Evolutionary conservation across 2,329 filamentous ascomycete species (phyloP).

Genomic region (Trichoderma cornu-damae): DNA sequence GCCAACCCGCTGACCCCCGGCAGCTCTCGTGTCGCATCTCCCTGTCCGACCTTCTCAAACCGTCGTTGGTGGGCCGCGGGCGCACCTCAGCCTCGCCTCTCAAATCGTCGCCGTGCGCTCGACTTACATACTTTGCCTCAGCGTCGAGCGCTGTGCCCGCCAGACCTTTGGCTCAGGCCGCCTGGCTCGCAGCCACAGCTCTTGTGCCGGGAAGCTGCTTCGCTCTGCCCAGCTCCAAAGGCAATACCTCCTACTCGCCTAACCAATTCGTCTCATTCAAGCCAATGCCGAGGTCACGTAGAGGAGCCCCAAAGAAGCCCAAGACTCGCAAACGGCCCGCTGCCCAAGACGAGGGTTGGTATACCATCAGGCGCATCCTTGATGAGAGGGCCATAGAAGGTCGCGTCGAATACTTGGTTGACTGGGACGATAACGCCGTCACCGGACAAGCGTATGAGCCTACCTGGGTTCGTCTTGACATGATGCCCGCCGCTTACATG

Average conservation of each 20-base stretch:
- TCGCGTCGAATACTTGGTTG: conserved; percentile 34
- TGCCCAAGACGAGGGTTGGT: conserved; percentile 31
- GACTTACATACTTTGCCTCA: conserved; percentile 31
- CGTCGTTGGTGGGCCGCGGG: conserved; percentile 16
- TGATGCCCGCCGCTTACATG: neutral
- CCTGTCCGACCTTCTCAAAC: conserved; percentile 12
- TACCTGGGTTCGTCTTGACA: conserved; percentile 31
- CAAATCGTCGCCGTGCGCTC: conserved; percentile 26
- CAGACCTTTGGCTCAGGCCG: conserved; percentile 26
- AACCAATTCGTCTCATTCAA: conserved; percentile 15
- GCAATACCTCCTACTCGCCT: neutral
- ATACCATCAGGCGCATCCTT: conserved; percentile 32
- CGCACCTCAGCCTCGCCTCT: conserved; percentile 21
- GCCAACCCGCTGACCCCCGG: conserved; percentile 2
- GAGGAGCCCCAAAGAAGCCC: conserved; percentile 20
- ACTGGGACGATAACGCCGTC: conserved; percentile 34
- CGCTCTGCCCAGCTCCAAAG: neutral
- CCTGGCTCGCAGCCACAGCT: conserved; percentile 15
- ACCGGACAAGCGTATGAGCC: conserved; percentile 33
- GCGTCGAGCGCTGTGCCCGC: conserved; percentile 28
- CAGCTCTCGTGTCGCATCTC: neutral
- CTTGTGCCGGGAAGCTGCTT: conserved; percentile 5
- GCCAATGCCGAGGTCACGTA: conserved; percentile 34
- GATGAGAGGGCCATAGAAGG: conserved; percentile 30
- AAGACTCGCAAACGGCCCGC: conserved; percentile 22